Base-by-base conservation (phyloP, 768 basidiomycete species). In the Leccinum truebloodii region DNA sequence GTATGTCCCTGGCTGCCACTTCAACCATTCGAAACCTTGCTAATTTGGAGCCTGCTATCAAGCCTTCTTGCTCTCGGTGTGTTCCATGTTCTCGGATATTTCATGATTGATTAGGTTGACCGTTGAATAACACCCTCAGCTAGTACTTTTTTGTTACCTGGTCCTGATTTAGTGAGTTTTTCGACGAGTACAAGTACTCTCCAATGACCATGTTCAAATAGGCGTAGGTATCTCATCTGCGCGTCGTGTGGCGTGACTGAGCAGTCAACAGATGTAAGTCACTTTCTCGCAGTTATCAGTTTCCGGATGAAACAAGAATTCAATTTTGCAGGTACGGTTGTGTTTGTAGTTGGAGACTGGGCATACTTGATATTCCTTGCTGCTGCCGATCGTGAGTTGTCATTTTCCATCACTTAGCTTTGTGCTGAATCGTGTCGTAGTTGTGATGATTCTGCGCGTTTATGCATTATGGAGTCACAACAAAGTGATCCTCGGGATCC, bases 371-470 rank as follows among this genome's bases (percentile, higher is more conserved):
- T 37, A 14, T 53, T 53, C 22, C 52, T 53, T 35, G 34, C 52
- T 24, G 52, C 52, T 16, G 52, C 52, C 14, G 52, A 53, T 24
- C 14, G 52, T 53, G 20, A 24, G 52, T 35, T 16, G 6, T 35
- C 22, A 13, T 35, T 28, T 28, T 37, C 14, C 0, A 3, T 2
- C 9, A 8, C 22, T 37, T 34, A 3, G 7, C 34, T 28, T 28
- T 52, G 18, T 34, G 24, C 41, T 37, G 14, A 53, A 14, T 4
- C 8, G 22, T 34, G 18, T 35, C 34, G 8, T n/a, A 53, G 52
- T 53, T 14, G 52, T 53, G 52, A 53, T 53, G 52, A 53, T 53
- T 20, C 14, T 34, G 7, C 52, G 52, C n/a, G 52, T 53, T 37
- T 53, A 53, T 24, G 52, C 52, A 9, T 16, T 53, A 35, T 53